Base-by-base conservation (phyloP, 2,329 filamentous ascomycete genomes). In the Sclerotinia trifoliorum region DNA sequence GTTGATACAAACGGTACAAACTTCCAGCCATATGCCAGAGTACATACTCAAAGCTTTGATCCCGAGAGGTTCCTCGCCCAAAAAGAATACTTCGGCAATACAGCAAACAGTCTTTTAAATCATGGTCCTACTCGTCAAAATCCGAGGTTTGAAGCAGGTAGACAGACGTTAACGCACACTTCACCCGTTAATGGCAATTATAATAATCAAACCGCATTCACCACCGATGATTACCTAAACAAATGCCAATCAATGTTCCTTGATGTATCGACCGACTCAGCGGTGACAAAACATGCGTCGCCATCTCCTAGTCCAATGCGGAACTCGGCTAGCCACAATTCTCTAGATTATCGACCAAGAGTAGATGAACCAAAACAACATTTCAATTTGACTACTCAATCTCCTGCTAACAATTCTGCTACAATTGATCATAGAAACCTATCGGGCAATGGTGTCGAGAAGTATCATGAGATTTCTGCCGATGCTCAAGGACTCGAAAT, bases 101-200 rank as follows among this genome's bases (percentile, higher is more conserved):
- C 29, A 6, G 29, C 60, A 51, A 63, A 49, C 32, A 51, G n/a
- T 42, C 82, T 84, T 21, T 82, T 86, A 54, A 80, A 78, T 42
- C 81, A 83, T 71, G 80, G 81, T 17, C 80, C 83, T 61, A 81
- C 79, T 46, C 72, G 61, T 15, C 84, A 85, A 2, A 78, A 88
- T 52, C 86, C 87, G 46, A 88, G 86, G 75, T 90, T 87, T 72
- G 86, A 89, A 71, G 86, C n/a, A 39, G 60, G 60, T 26, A 51
- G 87, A 32, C 88, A 86, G 75, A 82, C 88, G 74, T 89, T 89
- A 72, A 89, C 88, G 70, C 85, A 83, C 42, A 79, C 85, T 3
- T 88, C 86, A 0, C 84, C 85, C 1, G 75, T 77, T 70, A 85
- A 84, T 74, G 73, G 77, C 32, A 54, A 46, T 19, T 4, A 51